Evolutionary conservation across 352 stramenopile species (phyloP).

Genomic region (Pythium pyrilobum): DNA sequence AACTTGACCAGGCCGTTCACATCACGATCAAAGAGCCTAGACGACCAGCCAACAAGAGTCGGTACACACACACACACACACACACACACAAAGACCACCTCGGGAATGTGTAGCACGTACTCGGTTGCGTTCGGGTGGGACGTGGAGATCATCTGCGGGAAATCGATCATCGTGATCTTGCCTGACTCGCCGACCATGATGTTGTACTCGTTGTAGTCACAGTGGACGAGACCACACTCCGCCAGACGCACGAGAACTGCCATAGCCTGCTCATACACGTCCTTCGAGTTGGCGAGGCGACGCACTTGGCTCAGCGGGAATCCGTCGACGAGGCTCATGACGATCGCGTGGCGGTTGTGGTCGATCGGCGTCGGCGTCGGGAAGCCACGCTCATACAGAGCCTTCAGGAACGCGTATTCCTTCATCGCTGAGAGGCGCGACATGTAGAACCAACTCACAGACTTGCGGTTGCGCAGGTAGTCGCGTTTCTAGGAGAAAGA

Average conservation of each 20-base stretch:
- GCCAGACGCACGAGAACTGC: conserved; percentile 96
- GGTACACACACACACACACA: not conserved
- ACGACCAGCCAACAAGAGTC: conserved; percentile 1
- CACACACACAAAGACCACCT: not conserved
- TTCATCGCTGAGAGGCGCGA: conserved; percentile 97
- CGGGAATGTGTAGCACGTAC: conserved; percentile 48
- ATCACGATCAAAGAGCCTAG: conserved; percentile 91
- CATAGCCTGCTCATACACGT: conserved; percentile 95
- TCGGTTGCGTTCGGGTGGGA: conserved; percentile 97
- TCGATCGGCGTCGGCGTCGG: conserved; percentile 96
- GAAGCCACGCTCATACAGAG: conserved; percentile 95
- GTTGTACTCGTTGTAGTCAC: conserved; percentile 99
- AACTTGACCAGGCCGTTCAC: conserved; percentile 96
- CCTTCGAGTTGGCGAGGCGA: conserved; percentile 87
- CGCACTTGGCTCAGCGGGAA: conserved; percentile 96
- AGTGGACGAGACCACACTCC: conserved; percentile 98
- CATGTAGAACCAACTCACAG: conserved; percentile 98
- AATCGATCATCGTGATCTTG: conserved; percentile 99
- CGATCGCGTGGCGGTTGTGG: conserved; percentile 97
- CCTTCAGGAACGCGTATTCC: conserved; percentile 99
- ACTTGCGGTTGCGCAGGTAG: conserved; percentile 96
- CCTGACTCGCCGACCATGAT: conserved; percentile 95
- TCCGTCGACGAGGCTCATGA: conserved; percentile 96
- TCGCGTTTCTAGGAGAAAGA: conserved; percentile 90
- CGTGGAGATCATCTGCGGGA: conserved; percentile 99